These are phyloP conservation scores for Trametes versicolor DNA, from an alignment of 1,284 basidiomycete species.

Conservation along the genomic window DNA sequence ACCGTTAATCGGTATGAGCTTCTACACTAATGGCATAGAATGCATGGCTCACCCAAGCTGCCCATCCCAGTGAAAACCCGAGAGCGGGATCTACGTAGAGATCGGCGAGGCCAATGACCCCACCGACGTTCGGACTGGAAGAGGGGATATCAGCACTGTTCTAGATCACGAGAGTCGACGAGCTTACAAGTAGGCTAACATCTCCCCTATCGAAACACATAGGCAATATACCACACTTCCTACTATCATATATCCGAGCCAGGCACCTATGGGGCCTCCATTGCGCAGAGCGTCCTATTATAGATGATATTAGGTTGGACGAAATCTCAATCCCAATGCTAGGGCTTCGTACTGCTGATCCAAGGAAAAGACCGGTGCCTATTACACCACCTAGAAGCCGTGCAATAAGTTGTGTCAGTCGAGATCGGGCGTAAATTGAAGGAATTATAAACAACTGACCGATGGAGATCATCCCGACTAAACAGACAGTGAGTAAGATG, in stretches of 20 bases:
- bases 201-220: conserved; percentile 46
- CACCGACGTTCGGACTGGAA: conserved; percentile 77
- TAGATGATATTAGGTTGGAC: conserved; percentile 35
- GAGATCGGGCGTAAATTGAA: background rate
- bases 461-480: conserved; percentile 47
- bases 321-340: conserved; percentile 2
- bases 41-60: conserved; percentile 40
- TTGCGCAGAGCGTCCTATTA: conserved; percentile 62
- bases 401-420: conserved; percentile 24
- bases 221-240: conserved; percentile 56
- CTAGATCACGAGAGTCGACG: background rate
- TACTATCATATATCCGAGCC: conserved; percentile 69
- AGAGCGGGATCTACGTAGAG: conserved; percentile 44
- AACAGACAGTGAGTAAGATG: background rate
- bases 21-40: too few relatives aligned
- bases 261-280: conserved; percentile 69
- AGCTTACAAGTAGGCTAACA: conserved; percentile 45
- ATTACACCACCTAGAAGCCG: conserved; percentile 52
- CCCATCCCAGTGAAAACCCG: conserved; percentile 45
- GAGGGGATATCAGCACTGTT: background rate
- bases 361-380: conserved; percentile 60
- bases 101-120: conserved; percentile 80
- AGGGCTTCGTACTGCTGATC: conserved; percentile 36
- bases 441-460: conserved; percentile 26
- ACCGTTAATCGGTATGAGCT: background rate